Percentiles rank a stretch among this genome's conserved stretches.
Evolutionary conservation across 2,329 filamentous ascomycete species (phyloP).

Genomic region (Apiospora pterosperma): DNA sequence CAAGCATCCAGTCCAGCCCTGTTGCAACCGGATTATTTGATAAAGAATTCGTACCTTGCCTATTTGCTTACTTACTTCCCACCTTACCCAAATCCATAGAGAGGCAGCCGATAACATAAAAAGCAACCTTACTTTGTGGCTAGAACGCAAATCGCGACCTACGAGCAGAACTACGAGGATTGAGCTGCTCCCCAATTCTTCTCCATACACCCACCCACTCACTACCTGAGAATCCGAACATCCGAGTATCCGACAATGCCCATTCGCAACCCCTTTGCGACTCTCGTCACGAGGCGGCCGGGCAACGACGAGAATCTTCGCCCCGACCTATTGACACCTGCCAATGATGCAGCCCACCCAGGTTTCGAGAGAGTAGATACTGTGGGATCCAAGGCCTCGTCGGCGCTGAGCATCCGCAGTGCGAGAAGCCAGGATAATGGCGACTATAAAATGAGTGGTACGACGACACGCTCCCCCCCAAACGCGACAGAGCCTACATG

Average conservation of each 20-base stretch:
- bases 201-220: neutral
- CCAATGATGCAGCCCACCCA: conserved; percentile 40
- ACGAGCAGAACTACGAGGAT: too few relatives aligned
- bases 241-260: conserved; percentile 45
- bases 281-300: conserved; percentile 41
- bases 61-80: neutral
- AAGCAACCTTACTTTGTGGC: neutral
- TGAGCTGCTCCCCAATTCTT: neutral
- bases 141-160: neutral
- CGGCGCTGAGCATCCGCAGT: conserved; percentile 59
- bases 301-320: conserved; percentile 55
- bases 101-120: neutral
- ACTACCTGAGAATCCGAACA: neutral
- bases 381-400: conserved; percentile 59
- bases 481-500: conserved; percentile 6
- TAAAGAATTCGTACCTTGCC: neutral
- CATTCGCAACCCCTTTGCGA: conserved; percentile 68
- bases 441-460: conserved; percentile 81
- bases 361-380: conserved; percentile 62
- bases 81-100: neutral
- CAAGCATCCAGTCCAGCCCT: neutral
- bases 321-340: conserved; percentile 27
- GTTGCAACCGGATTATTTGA: neutral
- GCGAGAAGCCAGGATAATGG: conserved; percentile 60
- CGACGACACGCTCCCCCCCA: conserved; percentile 25